A percentile compares a stretch with the other conserved stretches of the same genome.
These are phyloP conservation scores for Anisodus tanguticus DNA, from an alignment of 257 asterid species.

Conservation along the genomic window DNA sequence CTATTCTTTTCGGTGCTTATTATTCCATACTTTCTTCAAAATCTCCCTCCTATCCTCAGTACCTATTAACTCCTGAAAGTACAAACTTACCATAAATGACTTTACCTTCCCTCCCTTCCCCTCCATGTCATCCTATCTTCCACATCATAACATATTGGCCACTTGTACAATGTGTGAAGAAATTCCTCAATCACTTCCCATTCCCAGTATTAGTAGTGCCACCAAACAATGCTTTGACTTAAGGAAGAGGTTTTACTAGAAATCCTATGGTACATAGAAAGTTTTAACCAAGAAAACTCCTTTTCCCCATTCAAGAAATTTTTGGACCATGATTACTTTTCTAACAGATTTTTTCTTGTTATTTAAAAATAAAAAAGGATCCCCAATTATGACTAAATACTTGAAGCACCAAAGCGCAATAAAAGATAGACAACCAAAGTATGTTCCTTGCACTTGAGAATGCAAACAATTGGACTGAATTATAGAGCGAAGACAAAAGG, in stretches of 20 bases:
- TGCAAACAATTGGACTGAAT: constrained; percentile 2
- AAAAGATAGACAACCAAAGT: constrained; percentile 6
- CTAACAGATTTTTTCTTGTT: not conserved
- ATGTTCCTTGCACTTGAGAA: constrained; percentile 13
- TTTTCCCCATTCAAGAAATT: not conserved
- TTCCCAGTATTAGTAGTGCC: constrained; percentile 5
- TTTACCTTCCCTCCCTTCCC: not conserved
- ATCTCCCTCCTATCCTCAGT: not conserved
- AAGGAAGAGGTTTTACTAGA: constrained; percentile 4
- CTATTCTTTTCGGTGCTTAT: not conserved
- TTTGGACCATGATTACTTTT: not conserved
- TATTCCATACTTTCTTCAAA: not conserved
- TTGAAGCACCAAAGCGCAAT: constrained; percentile 11
- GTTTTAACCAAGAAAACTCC: not conserved
- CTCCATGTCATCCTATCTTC: constrained; percentile 20
- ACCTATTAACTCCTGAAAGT: constrained; percentile 1
- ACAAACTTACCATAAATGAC: not conserved
- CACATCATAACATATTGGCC: constrained; percentile 13
- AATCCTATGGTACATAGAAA: not conserved
- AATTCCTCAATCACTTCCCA: constrained; percentile 12
- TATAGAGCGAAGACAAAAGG: not conserved
- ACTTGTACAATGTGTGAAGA: not conserved
- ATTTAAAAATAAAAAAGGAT: not conserved
- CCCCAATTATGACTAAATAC: not conserved
- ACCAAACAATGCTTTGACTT: not conserved